These are phyloP conservation scores for Pichia sp. DNA, from an alignment of 1,139 yeast species.

Conservation along the genomic window DNA sequence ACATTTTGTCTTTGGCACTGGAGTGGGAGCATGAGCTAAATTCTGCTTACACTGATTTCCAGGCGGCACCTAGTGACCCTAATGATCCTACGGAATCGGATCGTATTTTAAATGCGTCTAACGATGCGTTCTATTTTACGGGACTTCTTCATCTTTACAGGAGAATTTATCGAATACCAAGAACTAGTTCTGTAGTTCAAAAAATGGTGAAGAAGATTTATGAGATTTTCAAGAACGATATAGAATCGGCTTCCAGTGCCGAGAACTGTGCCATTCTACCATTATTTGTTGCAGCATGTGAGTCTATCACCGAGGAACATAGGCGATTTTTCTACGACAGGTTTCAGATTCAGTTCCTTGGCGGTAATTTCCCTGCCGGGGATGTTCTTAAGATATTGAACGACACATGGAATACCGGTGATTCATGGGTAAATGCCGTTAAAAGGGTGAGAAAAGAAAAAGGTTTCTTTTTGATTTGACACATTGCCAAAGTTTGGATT, in stretches of 20 bases:
- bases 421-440: conserved; percentile 15
- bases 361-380: conserved; percentile 18
- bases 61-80: not conserved
- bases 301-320: conserved; percentile 13
- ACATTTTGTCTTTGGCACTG: conserved; percentile 11
- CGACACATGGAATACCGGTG: conserved; percentile 17
- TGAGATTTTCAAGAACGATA: conserved; percentile 9
- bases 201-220: conserved; percentile 13
- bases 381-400: conserved; percentile 16
- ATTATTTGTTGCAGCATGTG: conserved; percentile 17
- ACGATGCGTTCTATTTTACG: conserved; percentile 13
- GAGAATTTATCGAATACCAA: conserved; percentile 14
- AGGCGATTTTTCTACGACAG: conserved; percentile 15
- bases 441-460: conserved; percentile 8
- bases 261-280: conserved; percentile 17
- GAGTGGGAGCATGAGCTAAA: conserved; percentile 16
- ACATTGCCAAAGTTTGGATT: not conserved
- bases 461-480: conserved; percentile 14
- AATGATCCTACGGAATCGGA: conserved; percentile 12
- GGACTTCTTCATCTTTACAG: conserved; percentile 14
- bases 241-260: conserved; percentile 17
- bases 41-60: conserved; percentile 8
- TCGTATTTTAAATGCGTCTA: conserved; percentile 9
- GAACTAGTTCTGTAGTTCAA: conserved; percentile 11
- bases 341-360: conserved; percentile 18